Percentiles rank a stretch among this genome's conserved stretches.
Evolutionary conservation across 2,329 filamentous ascomycete genomes (phyloP).

Genomic region (Periglandula ipomoeae): DNA sequence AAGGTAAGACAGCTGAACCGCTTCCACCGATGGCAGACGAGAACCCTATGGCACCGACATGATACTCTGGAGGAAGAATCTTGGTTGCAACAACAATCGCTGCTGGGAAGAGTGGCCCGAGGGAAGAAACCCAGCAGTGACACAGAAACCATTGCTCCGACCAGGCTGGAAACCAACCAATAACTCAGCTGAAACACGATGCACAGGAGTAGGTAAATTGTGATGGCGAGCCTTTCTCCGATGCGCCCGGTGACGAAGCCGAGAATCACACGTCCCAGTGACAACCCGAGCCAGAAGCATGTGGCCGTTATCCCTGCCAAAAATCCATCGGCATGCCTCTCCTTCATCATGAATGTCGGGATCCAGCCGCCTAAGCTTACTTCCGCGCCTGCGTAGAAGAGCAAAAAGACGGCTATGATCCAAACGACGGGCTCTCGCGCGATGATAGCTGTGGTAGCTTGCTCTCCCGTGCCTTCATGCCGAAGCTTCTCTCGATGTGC

Average conservation of each 20-base stretch:
- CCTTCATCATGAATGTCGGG: conserved; percentile 76
- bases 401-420: conserved; percentile 64
- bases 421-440: conserved; percentile 48
- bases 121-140: conserved; percentile 67
- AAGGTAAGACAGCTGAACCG: conserved; percentile 58
- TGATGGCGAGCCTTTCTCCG: conserved; percentile 60
- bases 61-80: conserved; percentile 61
- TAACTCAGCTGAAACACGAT: conserved; percentile 63
- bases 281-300: conserved; percentile 78
- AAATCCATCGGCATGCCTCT: conserved; percentile 60
- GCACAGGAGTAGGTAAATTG: conserved; percentile 53
- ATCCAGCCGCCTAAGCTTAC: conserved; percentile 71
- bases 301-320: conserved; percentile 67
- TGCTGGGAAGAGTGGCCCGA: conserved; percentile 71
- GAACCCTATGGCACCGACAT: conserved; percentile 75
- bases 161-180: conserved; percentile 72
- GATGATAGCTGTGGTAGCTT: background rate
- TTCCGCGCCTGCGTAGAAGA: conserved; percentile 73
- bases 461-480: background rate
- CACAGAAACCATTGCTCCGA: conserved; percentile 64
- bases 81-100: conserved; percentile 66
- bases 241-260: conserved; percentile 68
- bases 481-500: conserved; percentile 34
- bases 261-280: conserved; percentile 60
- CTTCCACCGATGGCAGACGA: conserved; percentile 67